These are phyloP conservation scores for Sarcocystis neurona DNA, from an alignment of 169 alveolate genomes.

Conservation along the genomic window DNA sequence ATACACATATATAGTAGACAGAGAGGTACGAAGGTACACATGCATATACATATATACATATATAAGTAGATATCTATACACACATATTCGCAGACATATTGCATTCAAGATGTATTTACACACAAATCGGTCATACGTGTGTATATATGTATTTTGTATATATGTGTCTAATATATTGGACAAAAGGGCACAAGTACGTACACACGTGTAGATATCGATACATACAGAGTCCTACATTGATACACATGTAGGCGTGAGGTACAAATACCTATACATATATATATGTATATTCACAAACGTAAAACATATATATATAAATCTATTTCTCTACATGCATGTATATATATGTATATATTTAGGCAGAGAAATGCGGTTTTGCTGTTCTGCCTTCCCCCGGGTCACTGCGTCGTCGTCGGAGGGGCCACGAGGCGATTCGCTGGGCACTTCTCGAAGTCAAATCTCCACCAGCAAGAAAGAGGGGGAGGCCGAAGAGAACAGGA, in stretches of 20 bases:
- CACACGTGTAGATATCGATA: no score
- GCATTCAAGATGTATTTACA: no score
- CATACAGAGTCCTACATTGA: background rate
- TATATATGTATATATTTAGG: background rate
- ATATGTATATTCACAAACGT: background rate
- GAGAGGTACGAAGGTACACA: background rate
- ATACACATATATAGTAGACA: background rate
- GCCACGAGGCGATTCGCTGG: no score
- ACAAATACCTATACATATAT: background rate
- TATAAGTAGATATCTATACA: background rate
- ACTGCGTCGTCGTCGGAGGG: no score
- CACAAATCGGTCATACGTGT: no score
- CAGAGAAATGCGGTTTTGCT: background rate
- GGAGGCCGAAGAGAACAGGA: background rate
- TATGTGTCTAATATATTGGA: no score
- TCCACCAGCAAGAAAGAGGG: background rate
- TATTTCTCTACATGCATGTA: background rate
- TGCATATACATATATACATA: constrained; percentile 48
- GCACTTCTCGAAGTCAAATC: no score
- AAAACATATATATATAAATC: background rate
- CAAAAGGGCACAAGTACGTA: no score
- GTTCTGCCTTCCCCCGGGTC: no score
- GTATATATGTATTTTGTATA: no score
- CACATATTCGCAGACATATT: no score
- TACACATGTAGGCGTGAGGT: background rate